A percentile compares a stretch with the other conserved stretches of the same genome.
phyloP scores from a whole-genome alignment of 345 rosid species.

The Eucalyptus coolabah region DNA sequence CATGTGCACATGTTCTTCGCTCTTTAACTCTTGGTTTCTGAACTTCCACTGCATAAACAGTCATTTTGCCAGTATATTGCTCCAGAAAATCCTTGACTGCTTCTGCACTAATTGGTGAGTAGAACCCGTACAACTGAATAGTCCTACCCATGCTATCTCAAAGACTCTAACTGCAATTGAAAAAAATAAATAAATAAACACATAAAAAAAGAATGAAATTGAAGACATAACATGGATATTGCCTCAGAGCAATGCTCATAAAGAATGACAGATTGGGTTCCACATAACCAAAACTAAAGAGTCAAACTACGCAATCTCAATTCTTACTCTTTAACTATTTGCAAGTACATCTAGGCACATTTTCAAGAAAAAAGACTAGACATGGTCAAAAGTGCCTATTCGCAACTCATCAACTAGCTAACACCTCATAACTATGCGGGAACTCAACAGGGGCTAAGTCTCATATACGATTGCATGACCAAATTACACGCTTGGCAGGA shows the following conservation, averaged over 20 bases:
- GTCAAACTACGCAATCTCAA: neutral
- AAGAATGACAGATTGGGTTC: neutral
- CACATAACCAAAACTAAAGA: neutral
- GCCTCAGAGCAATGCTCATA: neutral
- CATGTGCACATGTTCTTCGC: neutral
- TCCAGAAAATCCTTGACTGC: slow-evolving; percentile 1
- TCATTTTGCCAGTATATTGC: neutral
- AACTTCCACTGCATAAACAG: neutral
- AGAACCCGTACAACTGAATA: slow-evolving; percentile 4
- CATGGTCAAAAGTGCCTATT: neutral
- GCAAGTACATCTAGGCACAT: neutral
- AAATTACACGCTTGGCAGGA: neutral
- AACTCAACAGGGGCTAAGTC: neutral
- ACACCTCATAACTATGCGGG: neutral
- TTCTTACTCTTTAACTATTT: neutral
- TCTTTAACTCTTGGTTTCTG: neutral
- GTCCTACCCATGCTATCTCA: neutral
- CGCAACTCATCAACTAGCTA: neutral
- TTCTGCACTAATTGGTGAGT: neutral
- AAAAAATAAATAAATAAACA: neutral
- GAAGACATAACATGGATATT: neutral
- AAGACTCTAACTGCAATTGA: neutral
- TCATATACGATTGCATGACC: neutral
- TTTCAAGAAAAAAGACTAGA: neutral
- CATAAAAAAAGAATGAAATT: neutral